These are phyloP conservation scores for Tolypocladium capitatum DNA, from an alignment of 2,329 filamentous ascomycete species.

Conservation along the genomic window DNA sequence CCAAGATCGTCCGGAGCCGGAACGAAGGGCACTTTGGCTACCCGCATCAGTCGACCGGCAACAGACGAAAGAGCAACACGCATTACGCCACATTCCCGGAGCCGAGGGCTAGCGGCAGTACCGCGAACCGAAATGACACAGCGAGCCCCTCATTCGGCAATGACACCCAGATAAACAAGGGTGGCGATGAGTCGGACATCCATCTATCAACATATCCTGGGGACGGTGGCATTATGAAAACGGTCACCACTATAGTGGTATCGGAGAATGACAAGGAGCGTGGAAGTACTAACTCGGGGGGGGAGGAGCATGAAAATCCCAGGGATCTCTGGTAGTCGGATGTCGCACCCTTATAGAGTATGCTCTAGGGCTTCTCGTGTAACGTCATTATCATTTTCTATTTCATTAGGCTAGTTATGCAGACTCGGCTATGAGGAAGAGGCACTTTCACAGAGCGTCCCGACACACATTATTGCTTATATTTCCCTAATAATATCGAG, in stretches of 20 bases:
- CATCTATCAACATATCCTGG: neutral
- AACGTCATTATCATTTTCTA: too few relatives aligned
- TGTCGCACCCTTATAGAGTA: too few relatives aligned
- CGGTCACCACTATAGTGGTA: neutral
- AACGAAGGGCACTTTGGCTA: neutral
- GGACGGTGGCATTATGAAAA: neutral
- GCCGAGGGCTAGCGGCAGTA: neutral
- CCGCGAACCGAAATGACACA: neutral
- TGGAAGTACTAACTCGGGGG: neutral
- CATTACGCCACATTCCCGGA: neutral
- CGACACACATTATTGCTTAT: too few relatives aligned
- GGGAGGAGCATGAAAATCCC: neutral
- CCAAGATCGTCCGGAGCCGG: constrained; percentile 16
- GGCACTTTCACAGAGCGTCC: too few relatives aligned
- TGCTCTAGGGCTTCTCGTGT: too few relatives aligned
- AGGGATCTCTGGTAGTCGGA: neutral
- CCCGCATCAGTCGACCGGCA: neutral
- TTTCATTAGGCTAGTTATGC: too few relatives aligned
- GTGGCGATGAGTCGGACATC: neutral
- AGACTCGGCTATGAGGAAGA: too few relatives aligned
- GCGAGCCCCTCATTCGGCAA: neutral
- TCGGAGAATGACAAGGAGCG: neutral
- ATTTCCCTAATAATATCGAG: too few relatives aligned
- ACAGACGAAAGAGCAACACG: neutral
- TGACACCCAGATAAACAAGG: constrained; percentile 2